These are phyloP conservation scores for Metschnikowia kunwiensis DNA, from an alignment of 805 yeast genomes.

Conservation along the genomic window DNA sequence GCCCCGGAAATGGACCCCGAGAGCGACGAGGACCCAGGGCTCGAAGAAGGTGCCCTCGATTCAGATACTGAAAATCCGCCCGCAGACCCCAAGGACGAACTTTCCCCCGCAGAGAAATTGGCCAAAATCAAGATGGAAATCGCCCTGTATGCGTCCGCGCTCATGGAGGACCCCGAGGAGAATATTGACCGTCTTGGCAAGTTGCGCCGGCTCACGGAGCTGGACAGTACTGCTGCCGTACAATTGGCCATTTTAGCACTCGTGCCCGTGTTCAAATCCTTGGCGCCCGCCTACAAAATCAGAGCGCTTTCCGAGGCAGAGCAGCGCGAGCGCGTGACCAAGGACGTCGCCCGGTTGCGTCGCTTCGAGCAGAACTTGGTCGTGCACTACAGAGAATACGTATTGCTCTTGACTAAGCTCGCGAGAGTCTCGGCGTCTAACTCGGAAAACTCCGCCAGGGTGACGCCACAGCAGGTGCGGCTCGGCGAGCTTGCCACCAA, in stretches of 20 bases:
- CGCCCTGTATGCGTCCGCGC: slow-evolving; percentile 71
- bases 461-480: slow-evolving; percentile 33
- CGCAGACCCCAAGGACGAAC: slow-evolving; percentile 10
- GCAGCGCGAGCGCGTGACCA: slow-evolving; percentile 74
- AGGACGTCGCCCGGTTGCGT: slow-evolving; percentile 75
- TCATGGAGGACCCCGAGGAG: slow-evolving; percentile 89
- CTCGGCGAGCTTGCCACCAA: slow-evolving; percentile 60
- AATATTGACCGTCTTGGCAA: slow-evolving; percentile 62
- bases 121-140: slow-evolving; percentile 72
- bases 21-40: slow-evolving; percentile 13
- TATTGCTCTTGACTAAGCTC: slow-evolving; percentile 51
- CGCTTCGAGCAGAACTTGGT: slow-evolving; percentile 78
- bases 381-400: slow-evolving; percentile 61
- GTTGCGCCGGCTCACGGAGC: slow-evolving; percentile 64
- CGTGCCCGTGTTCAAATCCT: slow-evolving; percentile 77
- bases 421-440: slow-evolving; percentile 38
- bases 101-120: slow-evolving; percentile 52
- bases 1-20: slow-evolving; percentile 17
- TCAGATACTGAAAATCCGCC: slow-evolving; percentile 4
- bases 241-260: slow-evolving; percentile 75
- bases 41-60: background rate
- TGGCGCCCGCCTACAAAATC: slow-evolving; percentile 85
- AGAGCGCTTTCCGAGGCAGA: slow-evolving; percentile 81
- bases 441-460: slow-evolving; percentile 33
- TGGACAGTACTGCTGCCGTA: slow-evolving; percentile 61